phyloP scores from a whole-genome alignment of 177 flowering plant species.

The Vitis hybrid region DNA sequence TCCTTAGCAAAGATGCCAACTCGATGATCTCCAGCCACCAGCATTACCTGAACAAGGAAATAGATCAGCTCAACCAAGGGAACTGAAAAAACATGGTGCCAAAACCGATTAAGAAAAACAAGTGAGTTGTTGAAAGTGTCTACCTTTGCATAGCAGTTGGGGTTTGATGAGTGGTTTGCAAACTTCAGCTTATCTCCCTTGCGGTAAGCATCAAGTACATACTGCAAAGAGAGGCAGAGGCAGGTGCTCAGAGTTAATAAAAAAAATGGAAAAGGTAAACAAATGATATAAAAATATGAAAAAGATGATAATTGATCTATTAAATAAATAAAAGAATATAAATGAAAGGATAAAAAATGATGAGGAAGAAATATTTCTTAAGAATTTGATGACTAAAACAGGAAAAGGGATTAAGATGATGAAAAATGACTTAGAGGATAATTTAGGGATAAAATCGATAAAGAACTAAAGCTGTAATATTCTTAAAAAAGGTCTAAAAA shows the following conservation, averaged over 20 bases:
- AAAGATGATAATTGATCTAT: too few species aligned
- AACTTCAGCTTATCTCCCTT: constrained; percentile 98
- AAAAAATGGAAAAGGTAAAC: not conserved
- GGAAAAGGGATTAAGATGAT: too few species aligned
- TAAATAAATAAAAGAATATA: too few species aligned
- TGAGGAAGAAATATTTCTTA: too few species aligned
- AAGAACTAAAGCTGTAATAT: too few species aligned
- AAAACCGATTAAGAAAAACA: not conserved
- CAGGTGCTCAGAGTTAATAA: constrained; percentile 7
- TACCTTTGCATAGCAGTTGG: constrained; percentile 97
- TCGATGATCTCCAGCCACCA: constrained; percentile 97
- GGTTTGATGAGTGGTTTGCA: constrained; percentile 95
- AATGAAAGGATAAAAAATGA: too few species aligned
- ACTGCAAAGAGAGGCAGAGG: constrained; percentile 40
- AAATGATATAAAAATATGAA: not conserved
- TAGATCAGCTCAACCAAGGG: constrained; percentile 3
- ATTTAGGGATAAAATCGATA: too few species aligned
- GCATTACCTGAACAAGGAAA: constrained; percentile 65
- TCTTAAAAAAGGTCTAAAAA: too few species aligned
- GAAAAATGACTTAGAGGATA: too few species aligned
- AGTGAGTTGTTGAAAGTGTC: not conserved
- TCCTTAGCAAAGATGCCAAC: constrained; percentile 98
- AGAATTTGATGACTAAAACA: too few species aligned
- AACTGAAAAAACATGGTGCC: not conserved
- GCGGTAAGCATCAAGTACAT: constrained; percentile 95